phyloP scores from a whole-genome alignment of 2,329 filamentous ascomycete genomes.

The Arthrobotrys sphaeroides region DNA sequence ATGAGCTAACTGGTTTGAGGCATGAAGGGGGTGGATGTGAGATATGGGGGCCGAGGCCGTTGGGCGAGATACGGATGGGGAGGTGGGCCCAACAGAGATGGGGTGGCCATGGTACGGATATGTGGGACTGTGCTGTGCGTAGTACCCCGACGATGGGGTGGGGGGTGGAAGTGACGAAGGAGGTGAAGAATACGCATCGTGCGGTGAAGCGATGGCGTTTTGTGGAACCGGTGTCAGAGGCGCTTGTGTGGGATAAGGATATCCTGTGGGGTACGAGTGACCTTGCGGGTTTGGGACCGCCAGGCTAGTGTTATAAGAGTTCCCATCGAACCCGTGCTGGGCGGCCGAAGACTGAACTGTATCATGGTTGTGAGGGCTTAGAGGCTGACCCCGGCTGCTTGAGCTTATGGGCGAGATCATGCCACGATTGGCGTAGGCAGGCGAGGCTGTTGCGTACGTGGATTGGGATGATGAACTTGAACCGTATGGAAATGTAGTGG shows the following conservation, averaged over 20 bases:
- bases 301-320: conserved; percentile 29
- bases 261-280: conserved; percentile 30
- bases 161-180: conserved; percentile 48
- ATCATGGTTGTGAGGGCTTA: conserved; percentile 50
- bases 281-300: conserved; percentile 28
- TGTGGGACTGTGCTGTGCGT: conserved; percentile 38
- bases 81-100: conserved; percentile 33
- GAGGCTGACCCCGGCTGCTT: conserved; percentile 29
- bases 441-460: conserved; percentile 28
- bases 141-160: conserved; percentile 46
- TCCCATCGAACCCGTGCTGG: conserved; percentile 32
- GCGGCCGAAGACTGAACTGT: conserved; percentile 15
- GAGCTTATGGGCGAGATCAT: conserved; percentile 40
- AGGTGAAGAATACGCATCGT: conserved; percentile 44
- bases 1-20: conserved; percentile 26
- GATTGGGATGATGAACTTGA: conserved; percentile 32
- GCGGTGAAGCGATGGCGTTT: conserved; percentile 35
- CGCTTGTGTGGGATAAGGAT: conserved; percentile 29
- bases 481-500: conserved; percentile 36
- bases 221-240: conserved; percentile 34
- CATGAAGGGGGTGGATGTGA: conserved; percentile 43
- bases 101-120: conserved; percentile 39
- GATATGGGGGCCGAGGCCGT: conserved; percentile 17
- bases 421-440: conserved; percentile 23
- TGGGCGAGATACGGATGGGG: conserved; percentile 29